phyloP scores from a whole-genome alignment of 768 basidiomycete species.

The Rhodocollybia butyracea region DNA sequence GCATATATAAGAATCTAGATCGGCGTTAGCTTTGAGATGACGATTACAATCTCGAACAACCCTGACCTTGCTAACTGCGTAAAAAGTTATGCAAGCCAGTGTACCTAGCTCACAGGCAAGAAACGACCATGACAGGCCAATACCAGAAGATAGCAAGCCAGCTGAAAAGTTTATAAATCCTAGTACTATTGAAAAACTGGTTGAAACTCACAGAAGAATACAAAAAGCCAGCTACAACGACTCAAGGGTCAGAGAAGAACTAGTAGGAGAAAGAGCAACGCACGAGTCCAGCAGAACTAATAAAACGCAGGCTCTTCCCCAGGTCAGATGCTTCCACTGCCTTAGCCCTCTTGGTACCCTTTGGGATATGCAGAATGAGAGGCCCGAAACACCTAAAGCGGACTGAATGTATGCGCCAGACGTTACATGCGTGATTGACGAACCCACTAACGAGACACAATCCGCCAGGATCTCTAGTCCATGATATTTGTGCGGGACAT shows the following conservation, averaged over 20 bases:
- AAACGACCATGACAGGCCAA: neutral
- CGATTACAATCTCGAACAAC: neutral
- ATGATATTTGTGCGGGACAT: neutral
- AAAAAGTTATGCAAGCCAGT: conserved; percentile 5
- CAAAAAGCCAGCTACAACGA: conserved; percentile 4
- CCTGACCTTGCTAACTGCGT: conserved; percentile 5
- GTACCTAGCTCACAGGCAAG: neutral
- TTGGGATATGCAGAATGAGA: conserved; percentile 5
- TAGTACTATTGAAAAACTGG: neutral
- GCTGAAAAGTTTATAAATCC: neutral
- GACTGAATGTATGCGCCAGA: no score
- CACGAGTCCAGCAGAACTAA: conserved; percentile 7
- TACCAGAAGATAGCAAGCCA: conserved; percentile 1
- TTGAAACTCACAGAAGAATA: conserved; percentile 1
- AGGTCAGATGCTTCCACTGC: conserved; percentile 8
- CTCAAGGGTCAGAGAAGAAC: neutral
- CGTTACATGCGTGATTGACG: no score
- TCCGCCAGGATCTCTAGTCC: neutral
- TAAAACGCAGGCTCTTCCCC: conserved; percentile 6
- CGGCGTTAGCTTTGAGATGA: neutral
- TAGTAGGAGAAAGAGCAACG: neutral
- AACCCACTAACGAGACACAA: neutral
- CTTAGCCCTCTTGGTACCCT: conserved; percentile 1
- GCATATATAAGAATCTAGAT: conserved; percentile 5
- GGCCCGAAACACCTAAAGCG: neutral